A percentile compares a stretch with the other conserved stretches of the same genome.
Conservation (phyloP, 495 filamentous ascomycete genomes). For the Daldinia loculata region DNA sequence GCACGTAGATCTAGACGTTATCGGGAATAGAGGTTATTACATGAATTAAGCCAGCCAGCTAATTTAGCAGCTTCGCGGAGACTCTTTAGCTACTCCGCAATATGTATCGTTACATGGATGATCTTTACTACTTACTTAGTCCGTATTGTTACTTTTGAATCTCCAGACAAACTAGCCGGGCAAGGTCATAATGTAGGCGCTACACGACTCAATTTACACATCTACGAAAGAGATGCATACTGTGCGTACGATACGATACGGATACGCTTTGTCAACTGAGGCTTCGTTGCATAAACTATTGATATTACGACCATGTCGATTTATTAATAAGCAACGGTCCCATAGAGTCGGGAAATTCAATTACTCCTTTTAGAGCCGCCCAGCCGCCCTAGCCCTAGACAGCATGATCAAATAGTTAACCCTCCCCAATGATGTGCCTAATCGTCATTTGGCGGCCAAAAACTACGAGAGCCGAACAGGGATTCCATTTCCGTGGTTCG, state of each 20-base stretch:
- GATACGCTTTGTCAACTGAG: neutral
- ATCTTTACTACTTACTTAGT: slow-evolving; percentile 13
- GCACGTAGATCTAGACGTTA: slow-evolving; percentile 23
- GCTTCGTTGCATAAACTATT: slow-evolving; percentile 28
- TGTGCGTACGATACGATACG: slow-evolving; percentile 2
- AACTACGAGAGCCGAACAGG: slow-evolving; percentile 22
- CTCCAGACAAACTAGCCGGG: neutral
- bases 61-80: slow-evolving; percentile 30
- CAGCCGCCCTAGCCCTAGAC: slow-evolving; percentile 27
- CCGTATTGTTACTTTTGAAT: neutral
- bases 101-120: slow-evolving; percentile 15
- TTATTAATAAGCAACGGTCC: slow-evolving; percentile 34
- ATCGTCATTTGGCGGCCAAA: slow-evolving; percentile 34
- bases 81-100: slow-evolving; percentile 11
- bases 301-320: slow-evolving; percentile 24
- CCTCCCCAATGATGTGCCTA: slow-evolving; percentile 11
- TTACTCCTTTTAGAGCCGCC: slow-evolving; percentile 32
- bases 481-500: slow-evolving; percentile 25
- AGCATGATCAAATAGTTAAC: slow-evolving; percentile 26
- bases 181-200: neutral
- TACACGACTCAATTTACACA: neutral
- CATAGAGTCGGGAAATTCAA: slow-evolving; percentile 39
- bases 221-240: neutral
- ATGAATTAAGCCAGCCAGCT: slow-evolving; percentile 23
- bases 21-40: slow-evolving; percentile 20